A percentile compares a stretch with the other conserved stretches of the same genome.
Conservation (phyloP, 2,329 filamentous ascomycete genomes). For the Monascus ruber region DNA sequence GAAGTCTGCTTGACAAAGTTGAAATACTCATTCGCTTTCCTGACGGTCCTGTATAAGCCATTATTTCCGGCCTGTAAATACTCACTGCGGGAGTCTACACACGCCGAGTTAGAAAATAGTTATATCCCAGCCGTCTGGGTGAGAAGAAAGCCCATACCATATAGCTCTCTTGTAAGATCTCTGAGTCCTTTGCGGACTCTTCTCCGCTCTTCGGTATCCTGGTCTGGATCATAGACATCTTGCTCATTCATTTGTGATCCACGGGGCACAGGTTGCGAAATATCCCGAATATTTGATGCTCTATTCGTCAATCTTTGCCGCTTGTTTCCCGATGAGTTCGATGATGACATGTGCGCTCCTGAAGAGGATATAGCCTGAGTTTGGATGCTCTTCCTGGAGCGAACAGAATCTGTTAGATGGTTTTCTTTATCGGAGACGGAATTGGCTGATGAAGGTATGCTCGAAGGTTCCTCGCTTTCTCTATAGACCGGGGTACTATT, state of each 20-base stretch:
- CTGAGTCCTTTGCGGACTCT: slow-evolving; percentile 58
- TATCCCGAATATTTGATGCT: too few species aligned
- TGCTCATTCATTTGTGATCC: slow-evolving; percentile 29
- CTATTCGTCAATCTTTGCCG: slow-evolving; percentile 27
- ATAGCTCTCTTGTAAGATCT: slow-evolving; percentile 50
- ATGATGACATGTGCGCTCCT: slow-evolving; percentile 20
- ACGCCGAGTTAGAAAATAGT: too few species aligned
- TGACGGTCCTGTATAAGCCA: slow-evolving; percentile 54
- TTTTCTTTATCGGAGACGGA: slow-evolving; percentile 43
- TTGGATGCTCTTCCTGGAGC: slow-evolving; percentile 34
- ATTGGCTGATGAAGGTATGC: slow-evolving; percentile 20
- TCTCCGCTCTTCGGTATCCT: slow-evolving; percentile 62
- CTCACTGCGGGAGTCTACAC: slow-evolving; percentile 57
- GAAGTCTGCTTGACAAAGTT: slow-evolving; percentile 70
- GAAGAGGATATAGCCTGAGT: slow-evolving; percentile 25
- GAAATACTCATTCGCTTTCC: slow-evolving; percentile 54
- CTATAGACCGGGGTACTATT: neutral
- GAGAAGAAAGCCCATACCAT: slow-evolving; percentile 35
- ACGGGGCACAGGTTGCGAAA: neutral
- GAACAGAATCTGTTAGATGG: slow-evolving; percentile 8
- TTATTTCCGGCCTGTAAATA: slow-evolving; percentile 55
- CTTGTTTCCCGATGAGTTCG: slow-evolving; percentile 27
- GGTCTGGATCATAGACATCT: slow-evolving; percentile 66
- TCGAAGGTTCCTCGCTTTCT: slow-evolving; percentile 5
- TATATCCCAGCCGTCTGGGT: too few species aligned